Base-by-base conservation (phyloP, 2,329 filamentous ascomycete species). In the Dryadomyces sulphureus region DNA sequence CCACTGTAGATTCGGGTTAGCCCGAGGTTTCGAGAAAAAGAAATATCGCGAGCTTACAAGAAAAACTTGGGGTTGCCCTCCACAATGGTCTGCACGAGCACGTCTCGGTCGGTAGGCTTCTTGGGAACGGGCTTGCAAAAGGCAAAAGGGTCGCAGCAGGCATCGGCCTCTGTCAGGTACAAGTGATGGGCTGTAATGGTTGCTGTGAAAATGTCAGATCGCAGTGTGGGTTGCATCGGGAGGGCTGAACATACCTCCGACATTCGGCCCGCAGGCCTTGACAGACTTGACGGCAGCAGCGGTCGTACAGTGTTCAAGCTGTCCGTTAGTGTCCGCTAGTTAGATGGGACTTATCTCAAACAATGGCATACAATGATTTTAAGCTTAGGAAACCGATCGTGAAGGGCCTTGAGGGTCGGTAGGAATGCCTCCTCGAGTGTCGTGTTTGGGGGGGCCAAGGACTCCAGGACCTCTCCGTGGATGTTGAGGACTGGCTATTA, bases 111-210 rank as follows among this genome's bases (percentile, higher is more conserved):
- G 19, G 71, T 69, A 0, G 84, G 79, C 32, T 76, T 79, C 67
- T 85, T 85, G 43, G 81, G 77, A 27, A 84, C 86, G 70, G 70
- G 81, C 77, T 74, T 90, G 79, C 57, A 88, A 30, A 54, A 54
- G 4, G 52, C 50, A 48, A 52, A 50, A 4, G 52, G 52, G 41
- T 54, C 38, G 48, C 50, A 54, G 43, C 50, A 54, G 22, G 53
- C 52, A 16, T 54, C 54, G 21, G 51, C 48, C 14, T 48, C 46
- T 4, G 53, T 55, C 27, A 95, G 71, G 54, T 77, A 87, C 20
- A 94, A 69, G 57, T 94, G 88, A 58, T 94, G 88, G 2, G 86
- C 84, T 0, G 88, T 94, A 53, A 94, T 87, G 9, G 84, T 90
- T 4, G 73, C 81, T 61, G 50, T 38, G 14, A n/a, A 7, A 34